Evolutionary conservation across 116 monocot genomes (phyloP).

Genomic region (Posidonia oceanica): DNA sequence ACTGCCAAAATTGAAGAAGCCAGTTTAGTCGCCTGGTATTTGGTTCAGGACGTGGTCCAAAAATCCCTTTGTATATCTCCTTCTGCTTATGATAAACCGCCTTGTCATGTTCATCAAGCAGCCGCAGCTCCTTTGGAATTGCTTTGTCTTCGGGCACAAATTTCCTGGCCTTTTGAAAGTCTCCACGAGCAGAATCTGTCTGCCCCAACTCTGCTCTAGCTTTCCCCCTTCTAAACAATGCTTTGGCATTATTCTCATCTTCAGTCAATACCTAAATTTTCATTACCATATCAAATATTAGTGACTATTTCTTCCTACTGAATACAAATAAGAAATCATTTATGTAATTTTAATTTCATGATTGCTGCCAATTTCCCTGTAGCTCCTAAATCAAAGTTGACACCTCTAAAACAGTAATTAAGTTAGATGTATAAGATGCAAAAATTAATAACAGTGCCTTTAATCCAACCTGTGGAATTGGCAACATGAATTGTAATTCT

Average conservation of each 20-base stretch:
- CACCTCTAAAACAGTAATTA: no score
- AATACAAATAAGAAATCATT: no score
- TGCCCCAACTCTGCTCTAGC: constrained; percentile 85
- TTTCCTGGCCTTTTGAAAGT: constrained; percentile 73
- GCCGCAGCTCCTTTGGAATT: constrained; percentile 45
- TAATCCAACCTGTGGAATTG: no score
- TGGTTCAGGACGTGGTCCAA: constrained; percentile 67
- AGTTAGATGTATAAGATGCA: no score
- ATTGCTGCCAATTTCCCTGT: no score
- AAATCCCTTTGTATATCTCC: constrained; percentile 91
- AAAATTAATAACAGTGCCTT: no score
- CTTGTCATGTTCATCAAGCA: constrained; percentile 73
- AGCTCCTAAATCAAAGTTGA: no score
- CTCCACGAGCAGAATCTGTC: constrained; percentile 76
- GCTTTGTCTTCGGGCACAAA: constrained; percentile 62
- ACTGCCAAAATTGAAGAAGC: constrained; percentile 49
- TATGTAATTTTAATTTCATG: no score
- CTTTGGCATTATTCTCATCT: constrained; percentile 86
- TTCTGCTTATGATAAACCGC: constrained; percentile 92
- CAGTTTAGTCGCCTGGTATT: constrained; percentile 25
- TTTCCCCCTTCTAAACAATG: constrained; percentile 88
- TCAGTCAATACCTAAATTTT: constrained; percentile 55
- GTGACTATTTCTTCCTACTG: neutral
- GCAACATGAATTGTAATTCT: no score
- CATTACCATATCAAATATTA: neutral